These are phyloP conservation scores for Suhomyces wounanorum DNA, from an alignment of 1,139 yeast species.

Conservation along the genomic window DNA sequence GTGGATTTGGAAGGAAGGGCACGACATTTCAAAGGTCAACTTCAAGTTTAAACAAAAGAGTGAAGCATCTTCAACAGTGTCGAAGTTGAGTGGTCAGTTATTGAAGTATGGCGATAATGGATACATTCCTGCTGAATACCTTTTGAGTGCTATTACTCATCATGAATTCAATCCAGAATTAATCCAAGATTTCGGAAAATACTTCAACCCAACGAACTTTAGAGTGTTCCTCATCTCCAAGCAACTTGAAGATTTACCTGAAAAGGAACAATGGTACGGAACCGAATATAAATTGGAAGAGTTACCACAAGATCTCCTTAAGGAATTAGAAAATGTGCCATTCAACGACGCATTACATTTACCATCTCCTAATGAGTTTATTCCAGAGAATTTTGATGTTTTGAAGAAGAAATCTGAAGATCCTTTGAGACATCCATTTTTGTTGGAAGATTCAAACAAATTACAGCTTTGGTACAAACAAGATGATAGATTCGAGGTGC, in stretches of 20 bases:
- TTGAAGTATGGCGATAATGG: conserved; percentile 40
- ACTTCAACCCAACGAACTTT: conserved; percentile 60
- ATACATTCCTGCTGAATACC: conserved; percentile 60
- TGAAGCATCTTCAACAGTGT: conserved; percentile 61
- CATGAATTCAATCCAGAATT: conserved; percentile 59
- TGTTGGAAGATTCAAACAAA: conserved; percentile 35
- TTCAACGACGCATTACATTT: conserved; percentile 51
- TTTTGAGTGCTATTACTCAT: conserved; percentile 60
- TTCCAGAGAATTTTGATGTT: conserved; percentile 75
- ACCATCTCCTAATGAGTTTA: conserved; percentile 74
- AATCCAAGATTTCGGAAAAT: conserved; percentile 52
- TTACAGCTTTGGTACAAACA: conserved; percentile 80
- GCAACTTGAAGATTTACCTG: conserved; percentile 38
- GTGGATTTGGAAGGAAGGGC: conserved; percentile 55
- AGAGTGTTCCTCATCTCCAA: conserved; percentile 61
- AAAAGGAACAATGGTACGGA: conserved; percentile 84
- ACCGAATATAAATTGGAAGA: conserved; percentile 65
- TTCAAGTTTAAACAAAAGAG: conserved; percentile 72
- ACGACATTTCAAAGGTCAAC: conserved; percentile 46
- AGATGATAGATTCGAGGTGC: conserved; percentile 87
- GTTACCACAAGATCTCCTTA: conserved; percentile 42
- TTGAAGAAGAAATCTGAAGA: conserved; percentile 37
- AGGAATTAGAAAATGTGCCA: conserved; percentile 32
- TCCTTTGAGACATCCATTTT: conserved; percentile 41
- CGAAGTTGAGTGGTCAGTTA: conserved; percentile 48